Evolutionary conservation across 371 early-diverging fungal genomes (phyloP).

Genomic region (Enterospora canceri): DNA sequence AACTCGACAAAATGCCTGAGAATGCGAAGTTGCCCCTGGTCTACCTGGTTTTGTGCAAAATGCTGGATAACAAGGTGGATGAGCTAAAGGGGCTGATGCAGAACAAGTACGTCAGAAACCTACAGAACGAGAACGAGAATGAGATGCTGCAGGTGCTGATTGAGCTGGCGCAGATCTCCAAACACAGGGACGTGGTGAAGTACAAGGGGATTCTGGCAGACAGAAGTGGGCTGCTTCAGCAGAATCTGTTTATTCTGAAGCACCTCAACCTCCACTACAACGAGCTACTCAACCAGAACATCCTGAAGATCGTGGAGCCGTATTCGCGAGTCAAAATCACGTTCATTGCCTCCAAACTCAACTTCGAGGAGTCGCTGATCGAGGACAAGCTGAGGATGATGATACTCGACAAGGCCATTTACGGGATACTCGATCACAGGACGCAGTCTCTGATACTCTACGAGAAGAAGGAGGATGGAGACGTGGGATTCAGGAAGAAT

Average conservation of each 20-base stretch:
- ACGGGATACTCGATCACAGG: slow-evolving; percentile 55
- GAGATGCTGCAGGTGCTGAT: slow-evolving; percentile 28
- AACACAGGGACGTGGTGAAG: slow-evolving; percentile 39
- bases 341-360: slow-evolving; percentile 45
- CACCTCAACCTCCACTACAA: slow-evolving; percentile 52
- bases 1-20: slow-evolving; percentile 28
- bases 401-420: slow-evolving; percentile 54
- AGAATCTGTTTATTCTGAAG: slow-evolving; percentile 45
- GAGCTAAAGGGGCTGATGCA: slow-evolving; percentile 43
- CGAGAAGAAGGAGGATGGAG: slow-evolving; percentile 14
- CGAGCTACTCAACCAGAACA: slow-evolving; percentile 54
- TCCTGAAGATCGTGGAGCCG: slow-evolving; percentile 57
- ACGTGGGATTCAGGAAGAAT: neutral
- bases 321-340: slow-evolving; percentile 54
- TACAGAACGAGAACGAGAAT: slow-evolving; percentile 20
- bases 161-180: slow-evolving; percentile 31
- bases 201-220: slow-evolving; percentile 42
- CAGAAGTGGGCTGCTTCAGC: slow-evolving; percentile 21
- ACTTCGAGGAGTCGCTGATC: slow-evolving; percentile 41
- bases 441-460: slow-evolving; percentile 39
- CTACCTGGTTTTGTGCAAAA: slow-evolving; percentile 54
- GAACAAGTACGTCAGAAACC: slow-evolving; percentile 27
- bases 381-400: slow-evolving; percentile 56
- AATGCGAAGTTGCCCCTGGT: slow-evolving; percentile 35
- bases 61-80: slow-evolving; percentile 38